These are phyloP conservation scores for Trebouxia gelatinosa DNA, from an alignment of 163 green algal species.

Conservation along the genomic window DNA sequence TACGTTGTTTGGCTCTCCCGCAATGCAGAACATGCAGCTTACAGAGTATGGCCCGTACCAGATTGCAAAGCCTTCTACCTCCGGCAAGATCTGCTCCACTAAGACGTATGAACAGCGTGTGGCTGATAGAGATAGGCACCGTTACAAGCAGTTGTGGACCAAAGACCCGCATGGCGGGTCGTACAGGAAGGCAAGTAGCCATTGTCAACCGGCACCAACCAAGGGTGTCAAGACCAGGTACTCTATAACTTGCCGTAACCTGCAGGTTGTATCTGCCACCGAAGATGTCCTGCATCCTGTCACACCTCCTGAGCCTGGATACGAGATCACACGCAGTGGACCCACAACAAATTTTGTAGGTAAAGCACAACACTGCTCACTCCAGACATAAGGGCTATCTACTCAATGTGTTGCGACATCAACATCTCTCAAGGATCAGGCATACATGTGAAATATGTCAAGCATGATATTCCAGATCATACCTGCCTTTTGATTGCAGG, in stretches of 20 bases:
- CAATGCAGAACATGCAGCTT: too few species aligned
- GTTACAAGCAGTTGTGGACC: constrained; percentile 72
- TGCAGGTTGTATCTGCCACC: background rate
- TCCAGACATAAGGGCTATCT: background rate
- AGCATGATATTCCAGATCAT: background rate
- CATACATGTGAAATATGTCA: background rate
- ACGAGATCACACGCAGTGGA: constrained; percentile 68
- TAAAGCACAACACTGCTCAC: background rate
- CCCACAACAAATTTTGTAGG: constrained; percentile 90
- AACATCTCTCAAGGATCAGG: background rate
- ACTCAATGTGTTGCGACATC: background rate
- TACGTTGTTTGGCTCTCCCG: too few species aligned
- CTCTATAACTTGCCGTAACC: background rate
- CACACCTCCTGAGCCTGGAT: constrained; percentile 52
- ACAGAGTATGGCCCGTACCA: too few species aligned
- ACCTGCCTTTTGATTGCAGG: background rate
- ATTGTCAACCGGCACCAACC: too few species aligned
- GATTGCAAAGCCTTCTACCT: too few species aligned
- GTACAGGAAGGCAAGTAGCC: constrained; percentile 59
- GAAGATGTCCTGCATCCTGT: background rate
- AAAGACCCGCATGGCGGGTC: constrained; percentile 79
- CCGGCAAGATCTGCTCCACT: too few species aligned
- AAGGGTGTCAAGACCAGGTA: too few species aligned
- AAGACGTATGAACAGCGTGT: constrained; percentile 41
- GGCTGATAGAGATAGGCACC: constrained; percentile 54